phyloP scores from a whole-genome alignment of 305 asterid species.

The Plantago coronopus region DNA sequence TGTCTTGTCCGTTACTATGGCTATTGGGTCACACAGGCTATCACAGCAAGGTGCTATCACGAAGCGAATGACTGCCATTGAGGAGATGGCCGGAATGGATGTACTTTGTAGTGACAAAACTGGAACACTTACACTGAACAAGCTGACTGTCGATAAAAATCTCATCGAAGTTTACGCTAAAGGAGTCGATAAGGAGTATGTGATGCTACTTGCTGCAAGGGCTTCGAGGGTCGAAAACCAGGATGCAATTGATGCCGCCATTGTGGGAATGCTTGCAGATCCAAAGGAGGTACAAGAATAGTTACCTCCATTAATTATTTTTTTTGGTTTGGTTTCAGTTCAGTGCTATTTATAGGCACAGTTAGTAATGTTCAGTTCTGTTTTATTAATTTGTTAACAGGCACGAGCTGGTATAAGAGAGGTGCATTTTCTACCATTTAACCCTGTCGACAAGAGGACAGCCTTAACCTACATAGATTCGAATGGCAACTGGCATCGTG shows the following conservation, averaged over 20 bases:
- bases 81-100: slow-evolving; percentile 62
- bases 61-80: slow-evolving; percentile 52
- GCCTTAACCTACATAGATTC: slow-evolving; percentile 76
- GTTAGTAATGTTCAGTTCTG: background rate
- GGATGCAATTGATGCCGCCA: slow-evolving; percentile 87
- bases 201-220: slow-evolving; percentile 65
- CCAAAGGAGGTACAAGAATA: slow-evolving; percentile 60
- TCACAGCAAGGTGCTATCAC: slow-evolving; percentile 57
- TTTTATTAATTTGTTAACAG: slow-evolving; percentile 26
- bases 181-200: slow-evolving; percentile 61
- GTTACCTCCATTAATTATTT: background rate
- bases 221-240: slow-evolving; percentile 80
- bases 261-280: slow-evolving; percentile 81
- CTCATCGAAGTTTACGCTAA: slow-evolving; percentile 51
- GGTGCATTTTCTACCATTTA: slow-evolving; percentile 82
- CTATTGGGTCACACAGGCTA: slow-evolving; percentile 53
- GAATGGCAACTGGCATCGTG: slow-evolving; percentile 67
- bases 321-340: background rate
- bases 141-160: slow-evolving; percentile 44
- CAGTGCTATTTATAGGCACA: background rate
- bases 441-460: slow-evolving; percentile 81
- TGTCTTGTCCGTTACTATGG: slow-evolving; percentile 51
- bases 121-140: slow-evolving; percentile 48
- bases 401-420: slow-evolving; percentile 78
- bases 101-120: slow-evolving; percentile 56